Percentiles rank a stretch among this genome's conserved stretches.
Conservation (phyloP, 106 monocot species). For the Apostasia ramifera region DNA sequence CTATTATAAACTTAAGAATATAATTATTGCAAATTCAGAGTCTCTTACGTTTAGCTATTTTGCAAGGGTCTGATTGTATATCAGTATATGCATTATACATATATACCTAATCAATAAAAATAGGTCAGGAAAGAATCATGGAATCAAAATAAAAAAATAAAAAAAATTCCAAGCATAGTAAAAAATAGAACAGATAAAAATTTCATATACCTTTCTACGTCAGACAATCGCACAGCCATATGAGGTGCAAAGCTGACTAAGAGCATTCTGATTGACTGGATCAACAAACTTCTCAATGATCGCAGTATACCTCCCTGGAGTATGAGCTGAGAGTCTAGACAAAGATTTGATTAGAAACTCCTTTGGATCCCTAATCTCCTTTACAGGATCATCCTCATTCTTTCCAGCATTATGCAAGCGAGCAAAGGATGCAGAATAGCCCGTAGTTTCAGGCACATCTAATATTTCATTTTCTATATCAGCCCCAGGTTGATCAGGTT, state of each 20-base stretch:
- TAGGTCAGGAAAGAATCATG: too few species aligned
- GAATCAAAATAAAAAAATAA: too few species aligned
- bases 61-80: too few species aligned
- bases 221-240: constrained; percentile 77
- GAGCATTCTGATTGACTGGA: constrained; percentile 49
- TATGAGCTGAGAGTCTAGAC: constrained; percentile 44
- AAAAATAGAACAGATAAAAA: neutral
- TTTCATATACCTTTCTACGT: constrained; percentile 25
- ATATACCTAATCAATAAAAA: too few species aligned
- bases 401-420: constrained; percentile 85
- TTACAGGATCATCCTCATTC: constrained; percentile 86
- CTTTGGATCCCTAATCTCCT: constrained; percentile 73
- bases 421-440: constrained; percentile 75
- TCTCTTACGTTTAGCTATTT: too few species aligned
- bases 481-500: constrained; percentile 45
- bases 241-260: constrained; percentile 57
- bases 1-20: too few species aligned
- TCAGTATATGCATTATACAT: too few species aligned
- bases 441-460: constrained; percentile 53
- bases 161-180: neutral
- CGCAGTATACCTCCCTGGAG: constrained; percentile 61
- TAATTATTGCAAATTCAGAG: too few species aligned
- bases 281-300: constrained; percentile 65
- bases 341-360: constrained; percentile 74
- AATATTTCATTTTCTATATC: constrained; percentile 42